Evolutionary conservation across 805 yeast genomes (phyloP).

Genomic region (Cyberlindnera xishuangbannaensis): DNA sequence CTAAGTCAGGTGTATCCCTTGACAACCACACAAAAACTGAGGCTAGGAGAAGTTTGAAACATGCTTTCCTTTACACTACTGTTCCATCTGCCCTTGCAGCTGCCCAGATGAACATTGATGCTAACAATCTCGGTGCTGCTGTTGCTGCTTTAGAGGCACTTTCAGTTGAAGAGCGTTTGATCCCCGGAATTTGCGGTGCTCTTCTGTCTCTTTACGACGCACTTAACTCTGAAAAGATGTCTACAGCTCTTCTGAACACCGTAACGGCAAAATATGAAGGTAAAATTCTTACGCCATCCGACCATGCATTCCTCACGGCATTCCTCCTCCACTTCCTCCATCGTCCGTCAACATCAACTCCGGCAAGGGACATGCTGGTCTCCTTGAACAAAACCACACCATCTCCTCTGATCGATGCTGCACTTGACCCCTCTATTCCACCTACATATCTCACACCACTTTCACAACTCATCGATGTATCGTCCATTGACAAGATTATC

Average conservation of each 20-base stretch:
- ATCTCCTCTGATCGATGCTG: conserved; percentile 6
- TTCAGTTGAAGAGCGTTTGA: conserved; percentile 10
- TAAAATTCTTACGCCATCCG: background rate
- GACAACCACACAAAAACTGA: conserved; percentile 18
- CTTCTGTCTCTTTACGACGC: conserved; percentile 45
- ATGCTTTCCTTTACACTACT: conserved; percentile 26
- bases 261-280: background rate
- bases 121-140: conserved; percentile 30
- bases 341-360: conserved; percentile 2
- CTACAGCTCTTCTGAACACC: conserved; percentile 26
- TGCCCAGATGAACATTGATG: conserved; percentile 28
- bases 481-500: conserved; percentile 1
- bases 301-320: conserved; percentile 3
- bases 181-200: conserved; percentile 47
- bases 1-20: conserved; percentile 14
- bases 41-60: conserved; percentile 30
- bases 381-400: conserved; percentile 1
- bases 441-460: conserved; percentile 2
- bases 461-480: conserved; percentile 1
- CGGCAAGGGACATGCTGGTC: conserved; percentile 5
- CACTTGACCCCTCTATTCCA: conserved; percentile 3
- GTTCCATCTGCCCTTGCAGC: conserved; percentile 30
- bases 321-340: conserved; percentile 5
- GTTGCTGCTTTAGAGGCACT: conserved; percentile 32
- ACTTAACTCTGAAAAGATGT: conserved; percentile 33